Evolutionary conservation across 176 grass and related monocot species (phyloP).

Genomic region (Aegilops sharonensis): DNA sequence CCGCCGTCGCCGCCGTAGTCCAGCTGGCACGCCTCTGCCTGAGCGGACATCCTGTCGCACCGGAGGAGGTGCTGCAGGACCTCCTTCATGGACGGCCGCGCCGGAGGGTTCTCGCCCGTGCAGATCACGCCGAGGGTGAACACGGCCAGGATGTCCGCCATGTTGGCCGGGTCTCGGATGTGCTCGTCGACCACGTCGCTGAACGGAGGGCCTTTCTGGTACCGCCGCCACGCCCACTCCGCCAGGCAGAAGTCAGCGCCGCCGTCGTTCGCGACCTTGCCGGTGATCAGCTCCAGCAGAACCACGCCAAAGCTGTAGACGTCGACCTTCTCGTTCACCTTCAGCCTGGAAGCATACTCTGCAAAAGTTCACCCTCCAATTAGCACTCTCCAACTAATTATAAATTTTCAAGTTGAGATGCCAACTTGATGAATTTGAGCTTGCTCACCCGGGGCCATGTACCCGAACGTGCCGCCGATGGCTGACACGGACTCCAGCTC

Average conservation of each 20-base stretch:
- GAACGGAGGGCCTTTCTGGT: constrained; percentile 39
- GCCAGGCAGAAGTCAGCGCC: constrained; percentile 56
- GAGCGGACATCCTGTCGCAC: constrained; percentile 21
- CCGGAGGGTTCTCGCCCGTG: constrained; percentile 47
- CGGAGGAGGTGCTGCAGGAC: constrained; percentile 39
- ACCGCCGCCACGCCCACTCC: constrained; percentile 66
- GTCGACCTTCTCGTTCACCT: constrained; percentile 86
- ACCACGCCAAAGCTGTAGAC: constrained; percentile 90
- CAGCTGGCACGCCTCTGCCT: constrained; percentile 14
- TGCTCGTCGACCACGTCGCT: constrained; percentile 36
- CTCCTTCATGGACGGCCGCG: constrained; percentile 34
- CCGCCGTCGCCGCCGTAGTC: not conserved
- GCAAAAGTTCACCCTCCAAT: not conserved
- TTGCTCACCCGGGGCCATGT: constrained; percentile 75
- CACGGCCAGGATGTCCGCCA: not conserved
- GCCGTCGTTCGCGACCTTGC: constrained; percentile 48
- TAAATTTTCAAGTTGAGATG: not conserved
- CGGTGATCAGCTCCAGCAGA: constrained; percentile 64
- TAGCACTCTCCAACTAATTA: not conserved
- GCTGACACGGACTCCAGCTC: constrained; percentile 59
- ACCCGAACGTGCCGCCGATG: constrained; percentile 74
- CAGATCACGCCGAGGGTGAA: constrained; percentile 36
- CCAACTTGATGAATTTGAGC: not conserved
- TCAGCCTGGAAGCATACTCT: constrained; percentile 64
- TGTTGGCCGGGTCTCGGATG: not conserved